Conservation (phyloP, 805 yeast species). For the Teunomyces barrocoloradensis region DNA sequence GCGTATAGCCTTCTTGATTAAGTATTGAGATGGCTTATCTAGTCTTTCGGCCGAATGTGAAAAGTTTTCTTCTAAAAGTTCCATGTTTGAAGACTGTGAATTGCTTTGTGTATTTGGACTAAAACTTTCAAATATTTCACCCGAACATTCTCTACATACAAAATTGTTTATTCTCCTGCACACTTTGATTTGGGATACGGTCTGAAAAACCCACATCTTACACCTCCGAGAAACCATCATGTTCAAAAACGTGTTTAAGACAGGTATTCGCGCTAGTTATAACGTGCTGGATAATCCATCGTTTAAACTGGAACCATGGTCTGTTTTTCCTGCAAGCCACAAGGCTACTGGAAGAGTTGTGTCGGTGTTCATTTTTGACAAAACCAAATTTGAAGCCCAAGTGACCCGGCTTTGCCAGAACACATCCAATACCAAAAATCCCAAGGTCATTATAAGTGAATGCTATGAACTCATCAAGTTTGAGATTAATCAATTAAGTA, state of each 20-base stretch:
- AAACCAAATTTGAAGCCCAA: conserved; percentile 63
- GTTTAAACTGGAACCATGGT: conserved; percentile 79
- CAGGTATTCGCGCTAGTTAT: conserved; percentile 67
- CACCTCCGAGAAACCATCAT: conserved; percentile 20
- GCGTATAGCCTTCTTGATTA: conserved; percentile 62
- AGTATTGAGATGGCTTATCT: conserved; percentile 69
- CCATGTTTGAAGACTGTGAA: conserved; percentile 16
- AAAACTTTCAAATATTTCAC: background rate
- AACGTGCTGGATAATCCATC: conserved; percentile 67
- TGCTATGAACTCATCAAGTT: conserved; percentile 60
- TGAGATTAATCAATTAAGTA: conserved; percentile 71
- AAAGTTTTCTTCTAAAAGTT: conserved; percentile 45
- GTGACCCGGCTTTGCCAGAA: conserved; percentile 38
- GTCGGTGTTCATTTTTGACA: conserved; percentile 85
- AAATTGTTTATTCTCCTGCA: background rate
- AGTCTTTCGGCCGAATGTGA: conserved; percentile 63
- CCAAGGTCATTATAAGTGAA: conserved; percentile 57
- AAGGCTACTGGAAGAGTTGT: conserved; percentile 58
- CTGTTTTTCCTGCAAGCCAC: conserved; percentile 79
- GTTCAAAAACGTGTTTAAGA: conserved; percentile 52
- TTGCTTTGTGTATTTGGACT: background rate
- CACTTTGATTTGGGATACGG: background rate
- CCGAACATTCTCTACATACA: background rate
- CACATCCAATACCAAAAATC: conserved; percentile 35
- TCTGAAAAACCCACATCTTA: background rate